Base-by-base conservation (phyloP, 176 grass and related monocot species). In the Otatea glauca region DNA sequence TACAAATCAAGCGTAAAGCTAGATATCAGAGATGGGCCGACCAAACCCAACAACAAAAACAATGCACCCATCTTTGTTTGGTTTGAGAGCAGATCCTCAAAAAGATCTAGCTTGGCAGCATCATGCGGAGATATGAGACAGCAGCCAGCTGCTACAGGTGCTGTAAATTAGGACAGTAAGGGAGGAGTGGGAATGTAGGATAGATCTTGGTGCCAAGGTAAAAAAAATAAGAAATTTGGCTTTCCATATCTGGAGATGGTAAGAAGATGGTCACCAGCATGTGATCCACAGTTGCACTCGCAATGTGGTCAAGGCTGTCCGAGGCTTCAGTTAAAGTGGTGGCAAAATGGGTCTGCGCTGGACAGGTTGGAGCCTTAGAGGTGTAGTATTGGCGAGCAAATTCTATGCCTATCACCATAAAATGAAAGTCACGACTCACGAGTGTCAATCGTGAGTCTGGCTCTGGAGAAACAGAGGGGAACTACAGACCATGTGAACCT, bases 301-400 rank as follows among this genome's bases (percentile, higher is more conserved):
- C 29, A 21, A n/a, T 65, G 24, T 17, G 25, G 27, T 35, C 15
- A 45, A 18, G 72, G 29, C 16, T 11, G 2, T 75, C 18, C 6
- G 49, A 75, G 49, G 71, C 48, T 54, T 74, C 71, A 74, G 14
- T 74, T 51, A 25, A 8, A 18, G 27, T 55, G 70, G 14, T 73
- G 45, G 45, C 24, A 50, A 32, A 50, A 72, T 49, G 45, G 70
- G 70, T 7, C 16, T 73, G 70, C 51, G 45, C 6, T 51, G 27
- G 4, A 73, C 43, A 7, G 15, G 23, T 14, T 62, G 24, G 16
- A 73, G 45, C n/a, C n/a, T n/a, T n/a, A n/a, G n/a, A n/a, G n/a
- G n/a, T n/a, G 70, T 62, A 51, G 45, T 25, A 73, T 51, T 73
- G 25, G 43, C 4, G 4, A 73, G 47, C 14, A 73, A 73, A 73